Base-by-base conservation (phyloP, 106 monocot species). In the Platanthera zijinensis region DNA sequence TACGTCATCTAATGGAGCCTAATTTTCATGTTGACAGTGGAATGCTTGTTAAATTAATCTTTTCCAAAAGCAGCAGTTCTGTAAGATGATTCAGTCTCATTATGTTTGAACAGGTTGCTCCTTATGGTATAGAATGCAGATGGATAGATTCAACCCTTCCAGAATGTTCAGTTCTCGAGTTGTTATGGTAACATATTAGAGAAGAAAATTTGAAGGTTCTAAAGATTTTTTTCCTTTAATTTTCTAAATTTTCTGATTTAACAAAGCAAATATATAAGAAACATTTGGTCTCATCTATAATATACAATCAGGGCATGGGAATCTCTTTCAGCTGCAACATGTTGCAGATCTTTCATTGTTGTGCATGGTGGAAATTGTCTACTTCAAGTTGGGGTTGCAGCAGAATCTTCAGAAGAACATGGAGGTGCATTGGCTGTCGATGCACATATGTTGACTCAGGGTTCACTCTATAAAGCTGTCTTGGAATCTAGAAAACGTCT, bases 301-400 rank as follows among this genome's bases (percentile, higher is more conserved):
- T 19, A 14, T 11, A 48, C 9, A 11, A 48, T 50, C 78, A 97
- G 93, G 96, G 81, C 80, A 61, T 97, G 96, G 96, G 85, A 89
- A 53, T 86, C 91, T 79, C 79, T 97, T 79, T 91, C 86, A 76
- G 49, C 78, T 47, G 84, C 80, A 17, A 93, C 97, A 45, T 91
- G 93, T 74, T 93, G 97, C 84, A 87, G 83, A 78, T 94, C 97
- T 52, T 87, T 97, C 39, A 83, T 97, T 59, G 82, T 97, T 57
- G 83, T 91, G 5, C 61, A 87, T 80, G 75, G 78, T 78, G 80
- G 72, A 47, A 32, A 70, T 62, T 97, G 89, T 68, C 87, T 88
- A 83, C 89, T 97, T 80, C 97, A 97, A 80, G 86, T 94, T 76
- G 97, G 93, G 19, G 74, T 85, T 88, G 87, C 87, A 73, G 91